Conservation (phyloP, 2,329 filamentous ascomycete species). For the Xylariales sp. region DNA sequence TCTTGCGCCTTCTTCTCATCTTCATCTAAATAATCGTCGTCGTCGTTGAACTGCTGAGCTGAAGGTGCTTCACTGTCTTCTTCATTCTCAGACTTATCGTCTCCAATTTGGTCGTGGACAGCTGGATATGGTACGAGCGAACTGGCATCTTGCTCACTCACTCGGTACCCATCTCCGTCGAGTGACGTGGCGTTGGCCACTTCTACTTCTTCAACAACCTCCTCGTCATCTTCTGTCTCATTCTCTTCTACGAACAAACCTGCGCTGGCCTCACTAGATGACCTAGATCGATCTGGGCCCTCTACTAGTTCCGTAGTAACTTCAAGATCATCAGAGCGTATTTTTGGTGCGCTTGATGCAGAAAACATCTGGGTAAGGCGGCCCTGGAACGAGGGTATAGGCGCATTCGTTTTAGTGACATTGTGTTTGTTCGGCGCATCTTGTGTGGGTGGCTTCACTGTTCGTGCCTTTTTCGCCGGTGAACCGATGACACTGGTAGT, state of each 20-base stretch:
- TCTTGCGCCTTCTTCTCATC: constrained; percentile 47
- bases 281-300: constrained; percentile 4
- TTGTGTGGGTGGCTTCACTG: constrained; percentile 15
- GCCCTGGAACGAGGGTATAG: constrained; percentile 39
- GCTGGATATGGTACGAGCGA: too few species aligned
- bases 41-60: constrained; percentile 17
- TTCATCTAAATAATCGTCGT: constrained; percentile 45
- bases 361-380: constrained; percentile 41
- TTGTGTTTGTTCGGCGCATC: constrained; percentile 13
- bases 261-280: constrained; percentile 2
- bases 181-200: background rate
- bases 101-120: too few species aligned
- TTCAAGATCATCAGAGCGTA: constrained; percentile 10
- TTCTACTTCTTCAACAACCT: constrained; percentile 12
- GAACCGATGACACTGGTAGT: constrained; percentile 62
- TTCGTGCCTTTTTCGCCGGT: constrained; percentile 41
- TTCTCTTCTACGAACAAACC: too few species aligned
- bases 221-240: background rate
- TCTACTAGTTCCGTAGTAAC: constrained; percentile 11
- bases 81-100: constrained; percentile 25
- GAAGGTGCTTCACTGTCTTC: constrained; percentile 12
- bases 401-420: constrained; percentile 15
- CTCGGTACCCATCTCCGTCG: too few species aligned
- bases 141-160: too few species aligned
- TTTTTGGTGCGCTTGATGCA: constrained; percentile 19